Evolutionary conservation across 1,284 basidiomycete species (phyloP).

Genomic region (Ceratobasidium sp.): DNA sequence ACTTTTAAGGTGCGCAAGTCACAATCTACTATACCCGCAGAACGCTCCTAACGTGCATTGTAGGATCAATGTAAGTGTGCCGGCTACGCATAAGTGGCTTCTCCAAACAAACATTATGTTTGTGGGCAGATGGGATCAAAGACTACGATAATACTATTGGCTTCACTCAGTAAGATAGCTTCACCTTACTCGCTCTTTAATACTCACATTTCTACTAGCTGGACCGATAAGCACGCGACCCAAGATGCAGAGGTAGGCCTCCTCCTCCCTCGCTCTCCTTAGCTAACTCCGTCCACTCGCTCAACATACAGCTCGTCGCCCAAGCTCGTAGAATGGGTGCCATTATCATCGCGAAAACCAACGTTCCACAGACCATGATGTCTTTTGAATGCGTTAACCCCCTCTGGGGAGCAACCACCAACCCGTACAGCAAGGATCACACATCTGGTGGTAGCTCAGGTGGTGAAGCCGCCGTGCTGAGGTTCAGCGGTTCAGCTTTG

Average conservation of each 20-base stretch:
- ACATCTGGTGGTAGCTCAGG: conserved; percentile 84
- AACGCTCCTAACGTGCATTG: conserved; percentile 24
- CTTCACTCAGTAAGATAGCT: conserved; percentile 66
- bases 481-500: conserved; percentile 79
- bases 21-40: not conserved
- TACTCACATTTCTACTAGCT: conserved; percentile 53
- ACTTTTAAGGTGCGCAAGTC: conserved; percentile 75
- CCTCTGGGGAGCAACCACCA: conserved; percentile 79
- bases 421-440: conserved; percentile 75
- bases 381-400: conserved; percentile 91
- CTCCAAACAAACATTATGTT: not conserved
- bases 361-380: conserved; percentile 86
- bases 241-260: conserved; percentile 70
- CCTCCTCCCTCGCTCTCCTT: conserved; percentile 31
- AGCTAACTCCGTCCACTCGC: conserved; percentile 51
- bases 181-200: not conserved
- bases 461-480: conserved; percentile 82
- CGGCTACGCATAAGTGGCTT: conserved; percentile 12
- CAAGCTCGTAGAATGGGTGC: conserved; percentile 78
- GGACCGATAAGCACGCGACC: conserved; percentile 70
- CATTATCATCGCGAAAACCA: conserved; percentile 84
- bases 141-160: conserved; percentile 81
- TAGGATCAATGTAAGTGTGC: conserved; percentile 28
- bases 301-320: conserved; percentile 66
- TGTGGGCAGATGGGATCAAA: conserved; percentile 63